Conservation (phyloP, 352 stramenopile genomes). For the Globisporangium spinosum region DNA sequence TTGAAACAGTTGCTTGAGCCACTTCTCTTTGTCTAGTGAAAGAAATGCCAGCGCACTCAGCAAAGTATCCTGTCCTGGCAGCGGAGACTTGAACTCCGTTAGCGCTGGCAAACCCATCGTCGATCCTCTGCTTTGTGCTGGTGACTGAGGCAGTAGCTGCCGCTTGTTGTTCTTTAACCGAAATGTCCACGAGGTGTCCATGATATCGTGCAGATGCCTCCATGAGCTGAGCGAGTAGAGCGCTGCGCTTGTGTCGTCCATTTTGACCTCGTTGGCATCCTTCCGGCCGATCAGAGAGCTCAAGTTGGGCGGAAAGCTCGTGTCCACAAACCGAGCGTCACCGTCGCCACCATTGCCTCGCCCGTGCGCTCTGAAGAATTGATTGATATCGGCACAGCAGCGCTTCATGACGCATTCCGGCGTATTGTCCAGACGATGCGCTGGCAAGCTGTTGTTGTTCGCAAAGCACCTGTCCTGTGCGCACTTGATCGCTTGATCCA, state of each 20-base stretch:
- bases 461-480: background rate
- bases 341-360: background rate
- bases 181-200: constrained; percentile 31
- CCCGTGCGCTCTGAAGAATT: constrained; percentile 22
- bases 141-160: background rate
- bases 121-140: background rate
- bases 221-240: constrained; percentile 24
- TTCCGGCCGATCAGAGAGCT: background rate
- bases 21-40: constrained; percentile 19
- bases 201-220: constrained; percentile 25
- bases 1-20: constrained; percentile 24
- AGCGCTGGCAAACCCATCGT: background rate
- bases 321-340: constrained; percentile 35
- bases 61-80: constrained; percentile 34
- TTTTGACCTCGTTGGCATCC: background rate
- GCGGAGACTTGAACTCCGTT: constrained; percentile 18
- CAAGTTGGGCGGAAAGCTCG: constrained; percentile 23
- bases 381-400: constrained; percentile 38
- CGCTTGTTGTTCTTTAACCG: background rate
- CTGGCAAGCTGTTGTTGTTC: constrained; percentile 1
- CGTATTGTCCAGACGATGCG: constrained; percentile 11
- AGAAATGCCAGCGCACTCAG: constrained; percentile 30
- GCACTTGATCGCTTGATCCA: background rate
- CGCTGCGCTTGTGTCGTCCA: background rate
- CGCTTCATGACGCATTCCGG: constrained; percentile 10